phyloP scores from a whole-genome alignment of 257 asterid genomes.

The Vinca minor region DNA sequence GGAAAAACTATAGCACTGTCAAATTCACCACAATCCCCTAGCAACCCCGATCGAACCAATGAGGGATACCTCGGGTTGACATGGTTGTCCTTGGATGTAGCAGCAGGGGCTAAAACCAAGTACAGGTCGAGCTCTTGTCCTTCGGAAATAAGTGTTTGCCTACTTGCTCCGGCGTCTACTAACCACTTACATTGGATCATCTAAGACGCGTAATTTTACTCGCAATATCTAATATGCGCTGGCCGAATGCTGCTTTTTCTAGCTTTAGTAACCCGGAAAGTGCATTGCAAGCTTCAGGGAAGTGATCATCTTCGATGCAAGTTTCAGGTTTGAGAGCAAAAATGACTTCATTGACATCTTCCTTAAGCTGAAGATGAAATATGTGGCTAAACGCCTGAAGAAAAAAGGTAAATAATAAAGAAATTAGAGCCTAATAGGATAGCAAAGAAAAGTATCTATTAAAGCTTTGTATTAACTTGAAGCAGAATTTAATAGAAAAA shows the following conservation, averaged over 20 bases:
- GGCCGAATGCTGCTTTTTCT: constrained; percentile 32
- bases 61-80: neutral
- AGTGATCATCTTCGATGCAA: constrained; percentile 29
- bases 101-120: neutral
- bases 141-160: neutral
- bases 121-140: neutral
- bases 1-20: neutral
- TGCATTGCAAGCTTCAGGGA: constrained; percentile 36
- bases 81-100: neutral
- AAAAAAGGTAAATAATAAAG: neutral
- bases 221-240: constrained; percentile 33
- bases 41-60: neutral
- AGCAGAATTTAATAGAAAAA: neutral
- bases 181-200: constrained; percentile 11
- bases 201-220: constrained; percentile 38
- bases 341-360: constrained; percentile 76
- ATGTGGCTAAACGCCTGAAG: constrained; percentile 64
- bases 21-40: neutral
- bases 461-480: neutral
- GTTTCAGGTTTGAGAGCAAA: constrained; percentile 57
- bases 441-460: neutral
- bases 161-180: neutral
- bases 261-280: constrained; percentile 32
- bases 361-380: constrained; percentile 60
- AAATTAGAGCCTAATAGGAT: neutral